Evolutionary conservation across 805 yeast genomes (phyloP), one percentile per base, ranked within the genome.

Genomic region (Teunomyces panamensis): DNA sequence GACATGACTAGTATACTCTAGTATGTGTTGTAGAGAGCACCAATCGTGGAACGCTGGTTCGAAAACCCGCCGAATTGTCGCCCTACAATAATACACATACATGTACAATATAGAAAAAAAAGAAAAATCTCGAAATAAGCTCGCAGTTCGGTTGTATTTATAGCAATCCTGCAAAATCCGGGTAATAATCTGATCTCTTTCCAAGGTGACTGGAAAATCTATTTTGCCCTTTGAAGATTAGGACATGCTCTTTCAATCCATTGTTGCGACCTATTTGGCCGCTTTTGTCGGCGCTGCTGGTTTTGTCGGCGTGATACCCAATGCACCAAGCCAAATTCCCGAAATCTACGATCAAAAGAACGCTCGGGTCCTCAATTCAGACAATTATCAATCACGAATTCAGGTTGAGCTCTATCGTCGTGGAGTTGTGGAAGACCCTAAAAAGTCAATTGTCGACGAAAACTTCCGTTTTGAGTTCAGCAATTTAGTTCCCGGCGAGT

Each of bases 71-170:
- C 35, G 58, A 63, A 60, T 57, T 58, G 69, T 54, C 62, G 69
- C 78, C 73, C 78, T 72, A 73, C 78, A 73, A 73, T 73, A 73
- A 73, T 73, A 73, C 76, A 63, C 73, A 71, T 70, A 58, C 77
- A 56, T 51, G 75, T 71, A 73, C 74, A 71, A 71, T 69, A 66
- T 53, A 49, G 73, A 59, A 44, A 46, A 59, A 59, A 61, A 56
- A 52, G 28, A 10, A 36, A 30, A 28, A 30, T 8, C 34, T 14
- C 9, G 16, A 14, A 5, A 44, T 9, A 30, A 17, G 9, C 28
- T 11, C 33, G 24, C 28, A 11, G 4, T n/a, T 39, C 17, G 9
- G 30, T 9, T 20, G 26, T 30, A 30, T 46, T 30, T 39, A 24
- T 24, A 24, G 17, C 14, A 29, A 29, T 20, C 9, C 5, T 14